These are phyloP conservation scores for Cyberlindnera americana DNA, from an alignment of 805 yeast species.

Conservation along the genomic window DNA sequence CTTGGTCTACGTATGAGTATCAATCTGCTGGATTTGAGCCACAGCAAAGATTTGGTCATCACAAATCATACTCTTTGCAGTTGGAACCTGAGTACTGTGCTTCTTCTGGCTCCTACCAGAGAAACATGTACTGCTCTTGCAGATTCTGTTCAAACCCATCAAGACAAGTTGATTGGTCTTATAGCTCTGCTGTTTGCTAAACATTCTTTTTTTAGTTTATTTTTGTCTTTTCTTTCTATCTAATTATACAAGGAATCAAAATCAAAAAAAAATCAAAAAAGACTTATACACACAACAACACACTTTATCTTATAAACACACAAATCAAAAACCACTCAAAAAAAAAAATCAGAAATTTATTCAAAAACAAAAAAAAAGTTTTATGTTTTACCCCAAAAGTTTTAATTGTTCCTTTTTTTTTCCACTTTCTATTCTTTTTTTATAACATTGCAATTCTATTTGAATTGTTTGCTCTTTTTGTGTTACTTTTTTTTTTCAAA, in stretches of 20 bases:
- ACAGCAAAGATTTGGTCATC: slow-evolving; percentile 15
- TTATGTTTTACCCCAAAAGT: neutral
- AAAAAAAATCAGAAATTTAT: no score
- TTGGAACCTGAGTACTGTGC: slow-evolving; percentile 24
- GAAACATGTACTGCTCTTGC: slow-evolving; percentile 23
- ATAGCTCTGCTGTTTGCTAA: slow-evolving; percentile 8
- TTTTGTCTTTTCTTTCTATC: no score
- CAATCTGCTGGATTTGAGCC: slow-evolving; percentile 16
- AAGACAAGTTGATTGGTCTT: slow-evolving; percentile 24
- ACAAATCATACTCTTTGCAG: slow-evolving; percentile 18
- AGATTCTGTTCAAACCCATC: slow-evolving; percentile 21
- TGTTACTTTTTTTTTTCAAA: no score
- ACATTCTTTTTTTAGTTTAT: neutral
- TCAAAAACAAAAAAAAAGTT: slow-evolving; percentile 3
- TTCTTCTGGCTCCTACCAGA: slow-evolving; percentile 24
- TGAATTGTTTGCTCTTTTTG: no score
- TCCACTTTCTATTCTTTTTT: no score
- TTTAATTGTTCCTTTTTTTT: no score
- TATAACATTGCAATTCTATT: no score
- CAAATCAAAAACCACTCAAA: no score
- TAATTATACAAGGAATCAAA: neutral
- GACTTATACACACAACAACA: neutral
- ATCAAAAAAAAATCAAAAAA: slow-evolving; percentile 5
- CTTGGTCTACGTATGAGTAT: slow-evolving; percentile 13
- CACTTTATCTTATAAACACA: neutral